Evolutionary conservation across 108 stramenopile genomes (phyloP).

Genomic region (Asterionellopsis glacialis): DNA sequence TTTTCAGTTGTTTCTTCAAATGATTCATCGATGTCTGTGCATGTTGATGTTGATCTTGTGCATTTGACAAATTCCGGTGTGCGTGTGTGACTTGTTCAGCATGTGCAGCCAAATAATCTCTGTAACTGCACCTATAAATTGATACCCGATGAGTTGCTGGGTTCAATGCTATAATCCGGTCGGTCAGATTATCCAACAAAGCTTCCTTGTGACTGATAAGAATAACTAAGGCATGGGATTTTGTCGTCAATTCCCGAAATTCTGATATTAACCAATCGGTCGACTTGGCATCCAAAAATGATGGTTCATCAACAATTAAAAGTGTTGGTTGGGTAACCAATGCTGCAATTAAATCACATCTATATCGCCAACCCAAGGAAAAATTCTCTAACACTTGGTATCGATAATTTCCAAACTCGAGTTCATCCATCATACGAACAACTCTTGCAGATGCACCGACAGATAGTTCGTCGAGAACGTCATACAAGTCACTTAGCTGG

Average conservation of each 20-base stretch:
- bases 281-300: constrained; percentile 49
- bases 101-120: constrained; percentile 20
- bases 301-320: constrained; percentile 62
- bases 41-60: constrained; percentile 14
- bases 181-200: constrained; percentile 37
- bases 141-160: constrained; percentile 36
- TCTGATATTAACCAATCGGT: constrained; percentile 38
- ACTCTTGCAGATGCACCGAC: too few species aligned
- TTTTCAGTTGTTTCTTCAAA: constrained; percentile 28
- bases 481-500: too few species aligned
- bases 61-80: constrained; percentile 1
- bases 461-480: too few species aligned
- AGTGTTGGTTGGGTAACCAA: constrained; percentile 41
- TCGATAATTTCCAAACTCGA: too few species aligned
- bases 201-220: constrained; percentile 62
- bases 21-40: constrained; percentile 30
- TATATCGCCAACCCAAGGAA: constrained; percentile 63
- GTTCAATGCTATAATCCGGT: constrained; percentile 53
- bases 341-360: constrained; percentile 42
- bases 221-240: constrained; percentile 33
- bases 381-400: constrained; percentile 25
- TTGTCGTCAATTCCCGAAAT: constrained; percentile 9
- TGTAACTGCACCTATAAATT: constrained; percentile 42
- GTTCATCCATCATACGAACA: too few species aligned
- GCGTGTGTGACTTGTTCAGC: constrained; percentile 18